phyloP scores from a whole-genome alignment of 1,284 basidiomycete genomes.

The Xerocomus minutiporus region DNA sequence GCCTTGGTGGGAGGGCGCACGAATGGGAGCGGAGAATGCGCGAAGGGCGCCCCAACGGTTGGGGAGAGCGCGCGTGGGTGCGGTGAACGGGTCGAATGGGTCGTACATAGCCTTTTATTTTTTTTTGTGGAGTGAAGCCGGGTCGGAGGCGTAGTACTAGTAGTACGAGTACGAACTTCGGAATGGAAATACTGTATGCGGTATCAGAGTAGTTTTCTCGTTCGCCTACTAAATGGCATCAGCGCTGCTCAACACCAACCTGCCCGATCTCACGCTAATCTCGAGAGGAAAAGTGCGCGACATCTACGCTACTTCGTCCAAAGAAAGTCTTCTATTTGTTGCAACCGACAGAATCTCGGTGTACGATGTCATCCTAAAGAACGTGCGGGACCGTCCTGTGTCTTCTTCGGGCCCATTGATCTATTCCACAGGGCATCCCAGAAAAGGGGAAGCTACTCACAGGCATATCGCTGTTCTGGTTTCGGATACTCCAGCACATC shows the following conservation, averaged over 20 bases:
- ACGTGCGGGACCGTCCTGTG: constrained; percentile 51
- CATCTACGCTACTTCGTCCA: constrained; percentile 72
- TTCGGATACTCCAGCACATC: constrained; percentile 72
- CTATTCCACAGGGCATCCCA: constrained; percentile 73
- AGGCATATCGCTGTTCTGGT: constrained; percentile 93
- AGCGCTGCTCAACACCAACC: constrained; percentile 49
- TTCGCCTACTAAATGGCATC: constrained; percentile 18
- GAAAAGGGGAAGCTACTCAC: constrained; percentile 91
- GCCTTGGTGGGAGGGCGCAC: too few relatives aligned
- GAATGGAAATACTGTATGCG: too few relatives aligned
- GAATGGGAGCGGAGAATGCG: too few relatives aligned
- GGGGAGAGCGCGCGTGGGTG: too few relatives aligned
- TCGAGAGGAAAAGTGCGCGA: constrained; percentile 93
- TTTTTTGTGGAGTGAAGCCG: too few relatives aligned
- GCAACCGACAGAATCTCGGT: constrained; percentile 96
- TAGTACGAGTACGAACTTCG: too few relatives aligned
- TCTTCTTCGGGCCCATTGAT: background rate
- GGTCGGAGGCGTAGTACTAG: too few relatives aligned
- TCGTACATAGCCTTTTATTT: too few relatives aligned
- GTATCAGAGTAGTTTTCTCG: too few relatives aligned
- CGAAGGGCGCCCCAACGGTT: too few relatives aligned
- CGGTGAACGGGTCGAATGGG: too few relatives aligned
- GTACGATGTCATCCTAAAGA: constrained; percentile 92
- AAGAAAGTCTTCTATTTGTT: constrained; percentile 82
- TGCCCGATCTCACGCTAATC: constrained; percentile 59